Conservation (phyloP, 257 asterid genomes). For the Penstemon newberryi region DNA sequence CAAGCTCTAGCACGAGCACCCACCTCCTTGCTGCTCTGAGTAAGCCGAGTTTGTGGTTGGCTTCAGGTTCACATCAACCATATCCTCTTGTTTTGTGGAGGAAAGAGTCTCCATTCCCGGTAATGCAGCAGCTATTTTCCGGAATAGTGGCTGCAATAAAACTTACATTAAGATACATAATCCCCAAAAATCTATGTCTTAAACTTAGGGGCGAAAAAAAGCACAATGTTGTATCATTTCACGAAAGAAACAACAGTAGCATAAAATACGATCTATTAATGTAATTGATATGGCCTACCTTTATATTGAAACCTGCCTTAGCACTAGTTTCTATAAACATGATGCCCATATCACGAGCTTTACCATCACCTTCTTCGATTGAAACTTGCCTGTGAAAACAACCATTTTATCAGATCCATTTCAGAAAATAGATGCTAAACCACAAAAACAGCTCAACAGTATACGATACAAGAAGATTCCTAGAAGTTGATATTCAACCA, state of each 20-base stretch:
- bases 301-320: constrained; percentile 76
- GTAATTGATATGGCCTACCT: constrained; percentile 38
- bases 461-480: not conserved
- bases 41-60: constrained; percentile 58
- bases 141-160: constrained; percentile 67
- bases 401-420: not conserved
- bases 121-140: constrained; percentile 84
- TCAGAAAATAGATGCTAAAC: not conserved
- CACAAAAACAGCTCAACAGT: not conserved
- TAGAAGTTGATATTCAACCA: not conserved
- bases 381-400: constrained; percentile 61
- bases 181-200: not conserved
- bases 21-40: constrained; percentile 84
- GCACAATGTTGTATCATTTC: too few relatives aligned
- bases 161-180: not conserved
- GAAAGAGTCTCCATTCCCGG: constrained; percentile 88
- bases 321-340: constrained; percentile 79
- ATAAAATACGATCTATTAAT: too few relatives aligned
- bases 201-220: too few relatives aligned
- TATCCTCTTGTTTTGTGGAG: constrained; percentile 74
- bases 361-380: constrained; percentile 70
- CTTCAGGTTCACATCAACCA: constrained; percentile 87
- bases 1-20: constrained; percentile 65
- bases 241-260: too few relatives aligned
- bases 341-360: constrained; percentile 68